These are phyloP conservation scores for Entomortierella parvispora DNA, from an alignment of 192 early-diverging fungal species.

Conservation along the genomic window DNA sequence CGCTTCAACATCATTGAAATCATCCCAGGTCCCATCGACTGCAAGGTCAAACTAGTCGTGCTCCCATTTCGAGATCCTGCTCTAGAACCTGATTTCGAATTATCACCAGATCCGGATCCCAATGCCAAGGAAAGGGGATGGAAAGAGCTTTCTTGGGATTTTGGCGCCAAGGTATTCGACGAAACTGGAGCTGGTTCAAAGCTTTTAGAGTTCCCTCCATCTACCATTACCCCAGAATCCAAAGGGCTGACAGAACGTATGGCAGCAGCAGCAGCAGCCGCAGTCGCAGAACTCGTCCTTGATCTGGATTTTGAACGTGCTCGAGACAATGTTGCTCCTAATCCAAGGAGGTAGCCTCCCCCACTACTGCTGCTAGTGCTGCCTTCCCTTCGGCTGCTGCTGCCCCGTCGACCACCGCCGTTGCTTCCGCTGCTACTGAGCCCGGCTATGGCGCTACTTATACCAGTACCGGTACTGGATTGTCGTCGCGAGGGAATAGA, in stretches of 20 bases:
- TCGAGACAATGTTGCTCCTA: constrained; percentile 23
- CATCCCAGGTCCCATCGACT: constrained; percentile 47
- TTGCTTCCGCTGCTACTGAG: constrained; percentile 5
- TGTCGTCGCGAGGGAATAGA: too few species aligned
- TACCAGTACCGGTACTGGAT: too few species aligned
- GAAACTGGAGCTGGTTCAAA: too few species aligned
- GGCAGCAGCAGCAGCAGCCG: too few species aligned
- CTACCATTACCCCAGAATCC: too few species aligned
- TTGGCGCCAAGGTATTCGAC: too few species aligned
- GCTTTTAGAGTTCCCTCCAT: too few species aligned
- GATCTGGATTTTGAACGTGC: constrained; percentile 26
- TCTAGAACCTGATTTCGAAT: constrained; percentile 35
- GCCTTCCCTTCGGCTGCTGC: constrained; percentile 18
- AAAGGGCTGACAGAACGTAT: too few species aligned
- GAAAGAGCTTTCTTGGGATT: too few species aligned
- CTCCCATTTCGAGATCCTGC: constrained; percentile 40
- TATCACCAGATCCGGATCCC: constrained; percentile 24
- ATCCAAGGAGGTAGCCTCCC: constrained; percentile 26
- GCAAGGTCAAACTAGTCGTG: constrained; percentile 33
- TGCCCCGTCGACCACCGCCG: not conserved
- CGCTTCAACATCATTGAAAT: constrained; percentile 51
- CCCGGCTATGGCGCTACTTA: not conserved
- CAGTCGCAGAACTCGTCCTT: constrained; percentile 7
- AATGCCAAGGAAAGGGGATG: not conserved
- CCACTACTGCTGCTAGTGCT: constrained; percentile 14